Base-by-base conservation (phyloP, 768 basidiomycete genomes). In the Xerocomellus dryophilus region DNA sequence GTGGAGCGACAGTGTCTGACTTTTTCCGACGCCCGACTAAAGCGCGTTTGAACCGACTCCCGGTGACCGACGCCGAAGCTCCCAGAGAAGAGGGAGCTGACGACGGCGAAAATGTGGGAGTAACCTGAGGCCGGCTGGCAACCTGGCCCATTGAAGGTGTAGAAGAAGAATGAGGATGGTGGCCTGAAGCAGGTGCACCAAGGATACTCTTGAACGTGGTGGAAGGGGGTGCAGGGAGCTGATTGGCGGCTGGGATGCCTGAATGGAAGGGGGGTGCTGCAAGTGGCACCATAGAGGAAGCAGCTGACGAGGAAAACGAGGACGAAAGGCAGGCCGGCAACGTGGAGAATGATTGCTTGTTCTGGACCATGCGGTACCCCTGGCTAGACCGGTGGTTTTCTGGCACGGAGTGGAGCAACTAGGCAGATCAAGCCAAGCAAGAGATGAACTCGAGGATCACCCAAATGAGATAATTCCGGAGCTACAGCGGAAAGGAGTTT, bases 191-290 rank as follows among this genome's bases (percentile, higher is more conserved):
- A 63, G 68, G 63, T 27, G 56, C 57, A 56, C 67, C 61, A 53
- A 65, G 64, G 61, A 60, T 61, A 53, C 50, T 72, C 69, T 69
- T 69, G 61, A 62, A 58, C 61, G 71, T 68, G 71, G 71, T 58
- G 55, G 71, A 66, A 58, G 68, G 61, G 58, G 70, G 61, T 59
- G 70, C 70, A 53, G 66, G 54, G 56, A 71, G 67, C 52, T 72
- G 76, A 79, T 80, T 78, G 68, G 72, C 66, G 61, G 62, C 60
- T 63, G 61, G 64, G 66, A 74, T 72, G 71, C 76, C 74, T 62
- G 76, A 75, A 66, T 64, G 69, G 53, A 74, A 69, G 56, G 68
- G 66, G 47, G 66, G 60, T 44, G 65, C 66, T 61, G 69, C 68
- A 59, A 66, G 73, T 59, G 71, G 66, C 66, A 71, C 66, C 71